Base-by-base conservation (phyloP, 2,329 filamentous ascomycete species). In the Verticillium nubilum region DNA sequence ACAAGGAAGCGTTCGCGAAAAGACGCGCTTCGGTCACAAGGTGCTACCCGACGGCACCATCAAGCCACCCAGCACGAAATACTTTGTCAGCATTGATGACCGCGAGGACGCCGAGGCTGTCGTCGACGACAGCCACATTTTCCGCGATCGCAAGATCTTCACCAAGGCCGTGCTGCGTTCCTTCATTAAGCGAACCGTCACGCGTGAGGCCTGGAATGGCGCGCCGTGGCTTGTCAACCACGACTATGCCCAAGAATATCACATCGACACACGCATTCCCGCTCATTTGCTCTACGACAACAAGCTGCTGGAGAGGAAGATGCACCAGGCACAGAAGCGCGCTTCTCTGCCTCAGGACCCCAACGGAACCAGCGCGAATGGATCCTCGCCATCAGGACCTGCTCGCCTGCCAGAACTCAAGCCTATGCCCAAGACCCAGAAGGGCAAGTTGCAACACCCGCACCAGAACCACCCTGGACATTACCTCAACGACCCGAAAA, bases 221-320 rank as follows among this genome's bases (percentile, higher is more conserved):
- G 95, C 95, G 0, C 94, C 95, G 0, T 99, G 95, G 95, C 78
- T 96, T 59, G 94, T 98, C 19, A 97, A 96, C 75, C 84, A 89
- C 35, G 87, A 92, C 58, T 87, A 96, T 61, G 95, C 95, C 1
- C 85, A 86, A 53, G 83, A 88, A 63, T 97, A 95, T 73, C 88
- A 91, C 63, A 95, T 99, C 63, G 88, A 92, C 62, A 92, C 87
- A n/a, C 86, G 91, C 58, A 86, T 98, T 13, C 95, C 95, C 6
- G 83, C 87, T 57, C 89, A 96, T 68, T 80, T 97, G 17, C 88
- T 88, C 58, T 88, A 96, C 70, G 92, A 94, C 64, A 90, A 85
- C 64, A 93, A 91, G 72, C 78, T 90, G 13, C 84, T 88, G 33
- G 89, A 93, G 72, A 86, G 90, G 65, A 94, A 92, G 71, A 88